A percentile compares a stretch with the other conserved stretches of the same genome.
These are phyloP conservation scores for Phytophthora sp. DNA, from an alignment of 352 stramenopile species.

Conservation along the genomic window DNA sequence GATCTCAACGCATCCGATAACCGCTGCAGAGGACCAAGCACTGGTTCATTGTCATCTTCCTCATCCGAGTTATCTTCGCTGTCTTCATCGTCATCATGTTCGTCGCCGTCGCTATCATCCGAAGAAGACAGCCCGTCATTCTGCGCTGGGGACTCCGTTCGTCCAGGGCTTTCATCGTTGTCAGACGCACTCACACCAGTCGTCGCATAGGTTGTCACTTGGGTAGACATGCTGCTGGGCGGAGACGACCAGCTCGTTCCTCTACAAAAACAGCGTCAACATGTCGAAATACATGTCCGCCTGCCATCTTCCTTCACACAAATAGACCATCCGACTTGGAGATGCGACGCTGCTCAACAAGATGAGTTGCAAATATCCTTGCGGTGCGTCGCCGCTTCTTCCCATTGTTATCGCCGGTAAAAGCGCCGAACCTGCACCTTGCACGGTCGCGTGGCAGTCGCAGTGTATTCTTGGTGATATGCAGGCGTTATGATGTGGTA, in stretches of 20 bases:
- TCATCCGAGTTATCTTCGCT: slow-evolving; percentile 46
- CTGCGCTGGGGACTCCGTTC: slow-evolving; percentile 10
- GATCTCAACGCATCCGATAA: slow-evolving; percentile 34
- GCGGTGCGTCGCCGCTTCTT: neutral
- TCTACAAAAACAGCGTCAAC: neutral
- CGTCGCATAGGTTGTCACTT: neutral
- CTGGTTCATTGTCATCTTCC: slow-evolving; percentile 22
- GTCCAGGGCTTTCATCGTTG: neutral
- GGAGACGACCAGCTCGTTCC: neutral
- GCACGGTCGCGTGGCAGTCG: slow-evolving; percentile 19
- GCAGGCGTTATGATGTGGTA: neutral
- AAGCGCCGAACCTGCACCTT: neutral
- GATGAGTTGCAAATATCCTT: slow-evolving; percentile 7
- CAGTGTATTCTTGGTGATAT: slow-evolving; percentile 25
- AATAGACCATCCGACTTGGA: slow-evolving; percentile 19
- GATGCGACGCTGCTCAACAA: slow-evolving; percentile 9
- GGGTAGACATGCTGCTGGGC: slow-evolving; percentile 14
- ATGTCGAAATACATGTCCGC: slow-evolving; percentile 15
- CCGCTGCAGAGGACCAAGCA: slow-evolving; percentile 27
- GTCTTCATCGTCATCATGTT: slow-evolving; percentile 43
- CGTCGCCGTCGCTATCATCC: slow-evolving; percentile 27
- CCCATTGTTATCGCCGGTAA: neutral
- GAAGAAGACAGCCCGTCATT: slow-evolving; percentile 13
- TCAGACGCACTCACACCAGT: neutral
- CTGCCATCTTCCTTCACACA: neutral